Conservation (phyloP, 2,329 filamentous ascomycete species). For the Gnomoniopsis sp. region DNA sequence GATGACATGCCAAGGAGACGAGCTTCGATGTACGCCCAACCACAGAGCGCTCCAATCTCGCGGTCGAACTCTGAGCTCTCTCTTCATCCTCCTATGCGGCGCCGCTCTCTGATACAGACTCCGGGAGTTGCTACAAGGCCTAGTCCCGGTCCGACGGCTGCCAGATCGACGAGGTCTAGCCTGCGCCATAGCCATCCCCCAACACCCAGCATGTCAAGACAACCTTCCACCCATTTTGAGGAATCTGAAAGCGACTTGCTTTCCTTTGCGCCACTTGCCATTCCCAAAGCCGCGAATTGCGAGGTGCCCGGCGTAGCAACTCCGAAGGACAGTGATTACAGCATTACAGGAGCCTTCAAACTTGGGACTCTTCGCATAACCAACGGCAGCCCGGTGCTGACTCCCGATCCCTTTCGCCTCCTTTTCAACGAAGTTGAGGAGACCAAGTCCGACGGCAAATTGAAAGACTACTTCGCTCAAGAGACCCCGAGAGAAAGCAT, state of each 20-base stretch:
- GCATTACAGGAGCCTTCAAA: conserved; percentile 59
- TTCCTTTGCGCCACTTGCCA: conserved; percentile 27
- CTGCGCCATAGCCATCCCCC: conserved; percentile 36
- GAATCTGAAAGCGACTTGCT: conserved; percentile 32
- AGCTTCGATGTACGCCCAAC: conserved; percentile 27
- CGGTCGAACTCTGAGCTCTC: conserved; percentile 46
- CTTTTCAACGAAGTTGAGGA: background rate
- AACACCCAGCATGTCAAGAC: conserved; percentile 35
- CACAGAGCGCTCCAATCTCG: conserved; percentile 28
- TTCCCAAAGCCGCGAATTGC: conserved; percentile 19
- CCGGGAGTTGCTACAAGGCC: conserved; percentile 48
- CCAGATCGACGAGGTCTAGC: conserved; percentile 29
- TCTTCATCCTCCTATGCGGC: conserved; percentile 44
- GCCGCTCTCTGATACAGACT: conserved; percentile 45
- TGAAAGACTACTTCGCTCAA: conserved; percentile 2
- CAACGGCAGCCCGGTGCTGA: conserved; percentile 56
- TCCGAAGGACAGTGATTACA: conserved; percentile 54
- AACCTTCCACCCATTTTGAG: conserved; percentile 35
- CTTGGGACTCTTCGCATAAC: conserved; percentile 60
- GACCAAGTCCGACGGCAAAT: background rate
- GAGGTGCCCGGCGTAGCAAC: conserved; percentile 38
- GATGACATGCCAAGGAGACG: conserved; percentile 27
- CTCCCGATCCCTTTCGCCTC: conserved; percentile 26
- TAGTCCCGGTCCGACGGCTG: conserved; percentile 21
- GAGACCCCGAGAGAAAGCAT: background rate